Evolutionary conservation across 1,284 basidiomycete species (phyloP).

Genomic region (Apiotrichum domesticum): DNA sequence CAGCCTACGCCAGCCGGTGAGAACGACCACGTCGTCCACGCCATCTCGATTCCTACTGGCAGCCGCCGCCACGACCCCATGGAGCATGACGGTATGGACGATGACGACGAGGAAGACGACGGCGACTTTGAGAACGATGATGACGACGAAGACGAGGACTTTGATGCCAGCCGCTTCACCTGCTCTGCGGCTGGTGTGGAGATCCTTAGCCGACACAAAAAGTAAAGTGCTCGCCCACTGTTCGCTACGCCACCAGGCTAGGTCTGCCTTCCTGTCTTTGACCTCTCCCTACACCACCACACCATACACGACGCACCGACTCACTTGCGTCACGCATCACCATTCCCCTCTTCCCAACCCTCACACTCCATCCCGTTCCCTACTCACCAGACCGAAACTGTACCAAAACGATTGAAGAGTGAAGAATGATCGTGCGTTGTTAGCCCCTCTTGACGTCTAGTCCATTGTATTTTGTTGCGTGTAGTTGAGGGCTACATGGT

Average conservation of each 20-base stretch:
- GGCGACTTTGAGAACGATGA: slow-evolving; percentile 30
- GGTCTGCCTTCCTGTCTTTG: no score
- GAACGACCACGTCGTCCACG: slow-evolving; percentile 14
- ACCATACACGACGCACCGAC: no score
- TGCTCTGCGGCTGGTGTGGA: slow-evolving; percentile 43
- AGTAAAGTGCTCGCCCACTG: background rate
- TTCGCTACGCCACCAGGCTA: no score
- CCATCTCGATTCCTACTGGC: slow-evolving; percentile 11
- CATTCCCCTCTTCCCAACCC: background rate
- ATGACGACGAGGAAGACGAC: slow-evolving; percentile 19
- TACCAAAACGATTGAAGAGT: background rate
- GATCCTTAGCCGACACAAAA: slow-evolving; percentile 39
- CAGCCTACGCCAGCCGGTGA: background rate
- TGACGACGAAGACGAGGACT: slow-evolving; percentile 30
- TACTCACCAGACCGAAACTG: background rate
- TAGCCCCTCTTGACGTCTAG: no score
- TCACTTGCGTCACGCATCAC: no score
- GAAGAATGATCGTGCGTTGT: no score
- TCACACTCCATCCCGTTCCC: background rate
- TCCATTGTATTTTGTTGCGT: no score
- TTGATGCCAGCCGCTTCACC: slow-evolving; percentile 26
- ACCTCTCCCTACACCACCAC: no score
- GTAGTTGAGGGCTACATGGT: no score
- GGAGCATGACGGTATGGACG: background rate
- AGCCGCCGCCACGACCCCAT: slow-evolving; percentile 1